phyloP scores from a whole-genome alignment of 23 red algal genomes.

The Pyropia yezoensis region DNA sequence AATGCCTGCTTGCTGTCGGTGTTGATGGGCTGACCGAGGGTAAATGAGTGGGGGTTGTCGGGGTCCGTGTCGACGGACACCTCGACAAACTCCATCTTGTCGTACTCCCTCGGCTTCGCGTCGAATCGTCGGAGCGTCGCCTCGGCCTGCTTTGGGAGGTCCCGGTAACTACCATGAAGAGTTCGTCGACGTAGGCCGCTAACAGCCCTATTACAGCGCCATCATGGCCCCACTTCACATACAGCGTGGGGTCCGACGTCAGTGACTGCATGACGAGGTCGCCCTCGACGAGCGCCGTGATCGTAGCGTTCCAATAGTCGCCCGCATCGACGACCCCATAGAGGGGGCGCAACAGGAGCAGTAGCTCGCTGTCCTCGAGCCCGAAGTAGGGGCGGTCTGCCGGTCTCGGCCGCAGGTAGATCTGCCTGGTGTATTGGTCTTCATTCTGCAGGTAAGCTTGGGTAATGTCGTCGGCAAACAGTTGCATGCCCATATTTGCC shows the following conservation, averaged over 20 bases:
- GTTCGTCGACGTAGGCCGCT: conserved; percentile 4
- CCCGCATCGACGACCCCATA: conserved; percentile 14
- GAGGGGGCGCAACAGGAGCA: background rate
- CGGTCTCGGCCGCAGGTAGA: background rate
- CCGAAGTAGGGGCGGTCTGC: background rate
- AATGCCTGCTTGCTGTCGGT: background rate
- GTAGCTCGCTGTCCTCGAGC: background rate
- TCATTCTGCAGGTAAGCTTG: conserved; percentile 3
- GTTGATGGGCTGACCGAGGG: conserved; percentile 18
- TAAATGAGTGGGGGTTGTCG: background rate
- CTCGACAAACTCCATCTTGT: conserved; percentile 10
- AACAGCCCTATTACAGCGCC: background rate
- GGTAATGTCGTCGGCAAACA: conserved; percentile 7
- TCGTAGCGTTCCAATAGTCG: conserved; percentile 2
- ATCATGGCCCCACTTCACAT: background rate
- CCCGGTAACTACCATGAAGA: conserved; percentile 1
- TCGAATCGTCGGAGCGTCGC: background rate
- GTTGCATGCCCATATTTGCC: background rate
- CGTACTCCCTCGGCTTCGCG: background rate
- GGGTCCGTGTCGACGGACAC: background rate
- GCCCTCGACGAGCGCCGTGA: background rate
- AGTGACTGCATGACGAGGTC: background rate
- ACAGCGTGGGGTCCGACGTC: conserved; percentile 8
- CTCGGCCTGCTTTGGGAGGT: background rate
- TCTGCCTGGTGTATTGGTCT: background rate